These are phyloP conservation scores for Fusarium cicatricum DNA, from an alignment of 2,329 filamentous ascomycete genomes.

Conservation along the genomic window DNA sequence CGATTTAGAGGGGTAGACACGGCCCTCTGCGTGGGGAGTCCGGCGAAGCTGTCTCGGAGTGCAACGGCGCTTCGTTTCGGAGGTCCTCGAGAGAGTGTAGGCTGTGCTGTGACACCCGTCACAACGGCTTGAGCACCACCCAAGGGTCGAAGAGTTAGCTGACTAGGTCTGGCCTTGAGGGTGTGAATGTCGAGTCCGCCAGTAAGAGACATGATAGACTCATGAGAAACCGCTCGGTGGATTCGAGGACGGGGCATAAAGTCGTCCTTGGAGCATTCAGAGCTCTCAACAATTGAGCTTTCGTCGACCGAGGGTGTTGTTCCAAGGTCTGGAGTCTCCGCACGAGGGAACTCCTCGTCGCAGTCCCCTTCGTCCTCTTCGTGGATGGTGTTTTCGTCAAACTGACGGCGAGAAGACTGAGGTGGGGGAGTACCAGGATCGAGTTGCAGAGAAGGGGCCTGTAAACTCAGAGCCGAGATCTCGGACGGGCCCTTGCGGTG, in stretches of 20 bases:
- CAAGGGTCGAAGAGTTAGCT: conserved; percentile 68
- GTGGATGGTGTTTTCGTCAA: conserved; percentile 45
- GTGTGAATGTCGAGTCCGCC: conserved; percentile 93
- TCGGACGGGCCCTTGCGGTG: conserved; percentile 67
- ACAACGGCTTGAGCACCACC: conserved; percentile 65
- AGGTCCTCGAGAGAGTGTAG: conserved; percentile 60
- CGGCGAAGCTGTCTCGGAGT: conserved; percentile 64
- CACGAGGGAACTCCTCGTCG: conserved; percentile 29
- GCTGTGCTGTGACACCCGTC: conserved; percentile 66
- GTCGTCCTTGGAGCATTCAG: conserved; percentile 46
- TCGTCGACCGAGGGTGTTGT: conserved; percentile 47
- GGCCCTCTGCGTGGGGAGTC: conserved; percentile 47
- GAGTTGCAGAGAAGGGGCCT: conserved; percentile 47
- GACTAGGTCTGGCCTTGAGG: conserved; percentile 76
- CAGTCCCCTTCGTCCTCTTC: conserved; percentile 51
- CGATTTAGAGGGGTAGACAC: conserved; percentile 45
- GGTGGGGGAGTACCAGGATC: conserved; percentile 44
- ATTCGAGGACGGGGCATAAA: conserved; percentile 56
- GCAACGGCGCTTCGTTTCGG: conserved; percentile 61
- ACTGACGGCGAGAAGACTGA: conserved; percentile 31
- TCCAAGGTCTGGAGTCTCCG: conserved; percentile 37
- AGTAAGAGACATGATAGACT: conserved; percentile 86
- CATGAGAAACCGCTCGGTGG: conserved; percentile 78
- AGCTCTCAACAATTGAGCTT: conserved; percentile 45
- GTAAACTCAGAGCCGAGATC: conserved; percentile 61